phyloP scores from a whole-genome alignment of 768 basidiomycete species.

The Boletus barrowsii region DNA sequence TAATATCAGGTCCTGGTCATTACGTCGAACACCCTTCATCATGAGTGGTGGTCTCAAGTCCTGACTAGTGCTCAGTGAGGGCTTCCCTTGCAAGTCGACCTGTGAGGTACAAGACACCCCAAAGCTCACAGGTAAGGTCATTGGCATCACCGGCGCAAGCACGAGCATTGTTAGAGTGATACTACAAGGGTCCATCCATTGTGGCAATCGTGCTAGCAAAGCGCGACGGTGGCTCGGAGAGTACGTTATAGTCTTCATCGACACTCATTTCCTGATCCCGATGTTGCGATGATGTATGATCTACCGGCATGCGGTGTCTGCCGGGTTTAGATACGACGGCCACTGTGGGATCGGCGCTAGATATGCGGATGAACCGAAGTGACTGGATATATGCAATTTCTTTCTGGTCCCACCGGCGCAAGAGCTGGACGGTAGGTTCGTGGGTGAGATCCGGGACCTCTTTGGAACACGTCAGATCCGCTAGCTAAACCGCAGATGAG shows the following conservation, averaged over 20 bases:
- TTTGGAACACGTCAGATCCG: conserved; percentile 25
- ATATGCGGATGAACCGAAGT: conserved; percentile 76
- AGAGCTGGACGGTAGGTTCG: conserved; percentile 61
- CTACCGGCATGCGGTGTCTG: conserved; percentile 41
- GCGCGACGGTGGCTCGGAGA: conserved; percentile 29
- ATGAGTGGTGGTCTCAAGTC: too few relatives aligned
- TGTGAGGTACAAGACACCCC: too few relatives aligned
- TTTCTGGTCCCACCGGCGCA: conserved; percentile 76
- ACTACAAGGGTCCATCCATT: conserved; percentile 34
- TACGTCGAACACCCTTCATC: too few relatives aligned
- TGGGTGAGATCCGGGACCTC: conserved; percentile 82
- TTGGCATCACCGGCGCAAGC: too few relatives aligned
- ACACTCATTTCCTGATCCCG: conserved; percentile 29
- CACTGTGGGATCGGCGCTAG: conserved; percentile 46
- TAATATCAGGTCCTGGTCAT: too few relatives aligned
- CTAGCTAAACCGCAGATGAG: neutral
- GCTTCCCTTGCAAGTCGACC: too few relatives aligned
- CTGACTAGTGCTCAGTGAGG: too few relatives aligned
- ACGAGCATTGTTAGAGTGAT: neutral
- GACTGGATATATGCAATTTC: conserved; percentile 68
- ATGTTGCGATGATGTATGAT: conserved; percentile 1
- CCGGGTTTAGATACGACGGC: conserved; percentile 59
- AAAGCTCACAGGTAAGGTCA: too few relatives aligned
- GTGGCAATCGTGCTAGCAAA: conserved; percentile 38
- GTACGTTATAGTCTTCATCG: conserved; percentile 25